A percentile compares a stretch with the other conserved stretches of the same genome.
These are phyloP conservation scores for Castanea mollissima DNA, from an alignment of 306 rosid genomes.

Conservation along the genomic window DNA sequence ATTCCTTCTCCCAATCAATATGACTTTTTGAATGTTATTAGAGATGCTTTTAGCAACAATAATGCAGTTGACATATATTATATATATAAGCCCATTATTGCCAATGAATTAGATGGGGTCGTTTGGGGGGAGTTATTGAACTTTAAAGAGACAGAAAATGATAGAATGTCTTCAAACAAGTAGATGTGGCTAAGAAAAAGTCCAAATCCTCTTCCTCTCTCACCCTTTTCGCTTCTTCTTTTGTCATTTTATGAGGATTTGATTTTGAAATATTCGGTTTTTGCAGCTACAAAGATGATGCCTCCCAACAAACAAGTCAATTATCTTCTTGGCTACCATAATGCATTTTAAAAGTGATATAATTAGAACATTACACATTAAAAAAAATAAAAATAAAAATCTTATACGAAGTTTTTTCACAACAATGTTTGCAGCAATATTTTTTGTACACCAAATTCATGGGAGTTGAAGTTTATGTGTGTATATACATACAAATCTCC, in stretches of 20 bases:
- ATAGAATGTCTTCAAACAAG: constrained; percentile 28
- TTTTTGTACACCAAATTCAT: too few species aligned
- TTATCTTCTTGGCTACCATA: background rate
- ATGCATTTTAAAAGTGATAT: too few species aligned
- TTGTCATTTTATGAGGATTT: constrained; percentile 17
- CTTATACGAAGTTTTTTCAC: too few species aligned
- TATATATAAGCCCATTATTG: constrained; percentile 16
- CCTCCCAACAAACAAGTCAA: constrained; percentile 1
- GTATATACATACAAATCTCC: too few species aligned
- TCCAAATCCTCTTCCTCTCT: constrained; percentile 1
- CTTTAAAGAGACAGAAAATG: constrained; percentile 18
- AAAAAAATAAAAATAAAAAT: too few species aligned
- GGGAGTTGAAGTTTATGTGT: too few species aligned
- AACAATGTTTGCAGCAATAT: too few species aligned
- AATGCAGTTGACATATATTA: constrained; percentile 13
- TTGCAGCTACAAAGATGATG: constrained; percentile 18
- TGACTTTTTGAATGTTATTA: constrained; percentile 10
- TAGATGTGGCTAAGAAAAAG: background rate
- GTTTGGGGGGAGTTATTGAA: constrained; percentile 24
- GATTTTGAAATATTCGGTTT: constrained; percentile 25
- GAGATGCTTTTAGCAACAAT: constrained; percentile 20
- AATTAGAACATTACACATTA: too few species aligned
- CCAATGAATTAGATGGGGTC: constrained; percentile 16
- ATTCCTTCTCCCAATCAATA: constrained; percentile 12
- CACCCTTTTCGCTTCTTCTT: constrained; percentile 17